These are phyloP conservation scores for Asterionellopsis glacialis DNA, from an alignment of 108 stramenopile species.

Conservation along the genomic window DNA sequence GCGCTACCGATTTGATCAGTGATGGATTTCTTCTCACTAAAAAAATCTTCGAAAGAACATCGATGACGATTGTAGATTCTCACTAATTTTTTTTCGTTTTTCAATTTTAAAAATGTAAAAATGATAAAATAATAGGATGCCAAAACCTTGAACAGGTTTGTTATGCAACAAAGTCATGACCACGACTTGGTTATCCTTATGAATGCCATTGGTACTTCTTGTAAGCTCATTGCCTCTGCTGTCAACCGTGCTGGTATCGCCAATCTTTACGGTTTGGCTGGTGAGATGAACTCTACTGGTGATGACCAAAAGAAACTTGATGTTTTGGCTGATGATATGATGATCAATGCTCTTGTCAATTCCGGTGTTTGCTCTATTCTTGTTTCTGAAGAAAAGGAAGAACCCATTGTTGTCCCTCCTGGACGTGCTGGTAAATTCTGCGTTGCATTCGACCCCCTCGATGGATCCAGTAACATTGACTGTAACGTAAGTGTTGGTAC, in stretches of 20 bases:
- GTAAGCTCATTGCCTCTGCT: constrained; percentile 86
- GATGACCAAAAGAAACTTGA: constrained; percentile 99
- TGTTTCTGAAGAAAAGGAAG: constrained; percentile 97
- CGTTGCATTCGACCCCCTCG: constrained; percentile 98
- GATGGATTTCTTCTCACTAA: too few relatives aligned
- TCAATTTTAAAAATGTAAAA: too few relatives aligned
- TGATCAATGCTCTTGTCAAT: constrained; percentile 93
- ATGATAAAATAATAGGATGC: constrained; percentile 51
- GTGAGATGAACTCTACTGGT: constrained; percentile 95
- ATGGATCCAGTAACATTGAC: constrained; percentile 98
- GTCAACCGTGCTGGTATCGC: constrained; percentile 86
- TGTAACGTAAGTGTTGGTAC: constrained; percentile 99
- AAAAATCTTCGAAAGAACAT: too few relatives aligned
- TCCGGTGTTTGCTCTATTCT: constrained; percentile 92
- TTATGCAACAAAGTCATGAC: constrained; percentile 79
- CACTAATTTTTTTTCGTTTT: too few relatives aligned
- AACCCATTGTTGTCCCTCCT: constrained; percentile 92
- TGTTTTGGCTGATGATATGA: constrained; percentile 97
- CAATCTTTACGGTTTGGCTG: constrained; percentile 93
- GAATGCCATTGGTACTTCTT: constrained; percentile 81
- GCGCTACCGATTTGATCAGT: too few relatives aligned
- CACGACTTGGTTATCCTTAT: constrained; percentile 80
- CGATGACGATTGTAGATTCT: too few relatives aligned
- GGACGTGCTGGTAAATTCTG: constrained; percentile 90
- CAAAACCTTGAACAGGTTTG: constrained; percentile 77